Evolutionary conservation across 2,329 filamentous ascomycete genomes (phyloP).

Genomic region (Aspergillus bombycis): DNA sequence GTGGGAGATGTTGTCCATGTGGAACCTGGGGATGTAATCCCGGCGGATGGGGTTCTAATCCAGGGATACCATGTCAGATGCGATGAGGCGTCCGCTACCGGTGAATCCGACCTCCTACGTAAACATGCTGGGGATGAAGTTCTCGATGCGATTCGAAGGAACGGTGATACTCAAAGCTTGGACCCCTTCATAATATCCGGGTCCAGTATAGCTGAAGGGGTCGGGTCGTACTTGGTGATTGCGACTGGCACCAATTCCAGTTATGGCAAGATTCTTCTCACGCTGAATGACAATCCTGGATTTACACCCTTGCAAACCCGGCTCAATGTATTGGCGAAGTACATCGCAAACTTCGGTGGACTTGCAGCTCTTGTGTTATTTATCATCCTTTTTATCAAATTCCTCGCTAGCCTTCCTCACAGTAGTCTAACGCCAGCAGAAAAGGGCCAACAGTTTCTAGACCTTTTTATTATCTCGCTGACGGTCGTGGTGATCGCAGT

Average conservation of each 20-base stretch:
- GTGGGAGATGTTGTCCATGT: constrained; percentile 25
- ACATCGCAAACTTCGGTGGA: constrained; percentile 70
- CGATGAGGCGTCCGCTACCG: constrained; percentile 27
- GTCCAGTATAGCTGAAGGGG: constrained; percentile 71
- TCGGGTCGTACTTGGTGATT: constrained; percentile 73
- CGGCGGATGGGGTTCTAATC: constrained; percentile 67
- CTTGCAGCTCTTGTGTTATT: constrained; percentile 69
- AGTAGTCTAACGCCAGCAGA: constrained; percentile 45
- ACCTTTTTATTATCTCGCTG: constrained; percentile 57
- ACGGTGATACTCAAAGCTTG: constrained; percentile 7
- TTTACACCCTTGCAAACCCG: constrained; percentile 76
- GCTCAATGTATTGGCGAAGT: constrained; percentile 72
- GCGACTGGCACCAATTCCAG: constrained; percentile 73
- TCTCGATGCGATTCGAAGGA: constrained; percentile 42
- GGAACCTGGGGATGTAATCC: constrained; percentile 63
- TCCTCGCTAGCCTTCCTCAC: constrained; percentile 61
- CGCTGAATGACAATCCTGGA: constrained; percentile 71
- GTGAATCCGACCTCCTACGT: constrained; percentile 20
- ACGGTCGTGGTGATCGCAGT: constrained; percentile 61
- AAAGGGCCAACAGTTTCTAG: constrained; percentile 57
- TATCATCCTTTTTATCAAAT: constrained; percentile 73
- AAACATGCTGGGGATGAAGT: constrained; percentile 15
- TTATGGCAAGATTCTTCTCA: constrained; percentile 74
- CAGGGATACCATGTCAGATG: constrained; percentile 54
- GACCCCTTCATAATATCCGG: constrained; percentile 79